A percentile compares a stretch with the other conserved stretches of the same genome.
Evolutionary conservation across 2,329 filamentous ascomycete species (phyloP).

Genomic region (Colletotrichum tamarilloi): DNA sequence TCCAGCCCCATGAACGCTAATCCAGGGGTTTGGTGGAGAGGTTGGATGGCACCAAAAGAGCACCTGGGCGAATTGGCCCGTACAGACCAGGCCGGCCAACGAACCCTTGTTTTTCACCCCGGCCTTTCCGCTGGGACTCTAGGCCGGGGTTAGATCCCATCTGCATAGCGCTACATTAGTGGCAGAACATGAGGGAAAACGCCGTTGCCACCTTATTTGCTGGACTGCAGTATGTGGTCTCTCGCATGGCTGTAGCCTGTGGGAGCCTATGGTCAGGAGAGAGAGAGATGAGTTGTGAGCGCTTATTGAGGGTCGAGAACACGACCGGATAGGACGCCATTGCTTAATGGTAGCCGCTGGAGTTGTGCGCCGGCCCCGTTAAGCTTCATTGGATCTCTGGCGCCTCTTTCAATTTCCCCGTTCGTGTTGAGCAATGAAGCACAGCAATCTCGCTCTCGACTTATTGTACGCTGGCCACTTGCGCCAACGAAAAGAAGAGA

Average conservation of each 20-base stretch:
- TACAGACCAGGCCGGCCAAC: constrained; percentile 19
- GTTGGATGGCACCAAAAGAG: constrained; percentile 30
- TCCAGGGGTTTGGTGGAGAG: constrained; percentile 37
- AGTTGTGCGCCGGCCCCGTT: constrained; percentile 10
- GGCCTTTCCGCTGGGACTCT: constrained; percentile 1
- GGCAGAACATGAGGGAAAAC: constrained; percentile 1
- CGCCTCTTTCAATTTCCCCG: background rate
- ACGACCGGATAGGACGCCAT: constrained; percentile 1
- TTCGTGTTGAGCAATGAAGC: constrained; percentile 25
- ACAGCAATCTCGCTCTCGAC: constrained; percentile 6
- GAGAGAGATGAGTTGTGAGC: constrained; percentile 21
- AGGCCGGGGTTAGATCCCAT: constrained; percentile 29
- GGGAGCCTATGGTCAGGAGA: constrained; percentile 5
- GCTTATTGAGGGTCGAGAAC: constrained; percentile 25
- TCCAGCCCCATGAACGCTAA: constrained; percentile 35
- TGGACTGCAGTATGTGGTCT: background rate
- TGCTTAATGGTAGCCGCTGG: constrained; percentile 1
- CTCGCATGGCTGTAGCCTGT: background rate
- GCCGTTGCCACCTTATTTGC: constrained; percentile 29
- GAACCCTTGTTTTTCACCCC: constrained; percentile 10
- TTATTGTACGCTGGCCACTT: background rate
- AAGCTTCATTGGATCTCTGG: constrained; percentile 13
- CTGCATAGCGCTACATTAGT: constrained; percentile 18
- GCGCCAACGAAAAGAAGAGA: background rate
- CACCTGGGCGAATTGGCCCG: constrained; percentile 26